Conservation (phyloP, 805 yeast genomes). For the Teunomyces funiuensis region DNA sequence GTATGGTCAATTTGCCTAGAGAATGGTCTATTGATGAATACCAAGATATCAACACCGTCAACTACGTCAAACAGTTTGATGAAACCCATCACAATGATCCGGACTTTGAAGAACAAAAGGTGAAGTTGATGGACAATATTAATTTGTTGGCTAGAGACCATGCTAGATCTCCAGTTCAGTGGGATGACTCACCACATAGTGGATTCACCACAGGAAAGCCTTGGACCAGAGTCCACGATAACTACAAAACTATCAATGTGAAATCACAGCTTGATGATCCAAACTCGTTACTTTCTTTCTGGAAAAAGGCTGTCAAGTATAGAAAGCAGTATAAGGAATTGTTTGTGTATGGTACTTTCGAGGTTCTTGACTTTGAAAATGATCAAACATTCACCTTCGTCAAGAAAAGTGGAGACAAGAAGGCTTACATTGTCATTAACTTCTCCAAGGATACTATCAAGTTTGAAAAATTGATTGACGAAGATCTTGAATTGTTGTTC, state of each 20-base stretch:
- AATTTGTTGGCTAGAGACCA: slow-evolving; percentile 50
- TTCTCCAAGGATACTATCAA: slow-evolving; percentile 17
- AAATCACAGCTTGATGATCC: slow-evolving; percentile 47
- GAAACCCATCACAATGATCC: slow-evolving; percentile 24
- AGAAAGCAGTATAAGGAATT: slow-evolving; percentile 47
- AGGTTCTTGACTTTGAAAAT: slow-evolving; percentile 44
- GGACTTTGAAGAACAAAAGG: slow-evolving; percentile 16
- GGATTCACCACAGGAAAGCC: slow-evolving; percentile 51
- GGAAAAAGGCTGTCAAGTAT: slow-evolving; percentile 39
- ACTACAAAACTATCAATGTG: slow-evolving; percentile 49
- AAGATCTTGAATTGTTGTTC: slow-evolving; percentile 11
- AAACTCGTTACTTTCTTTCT: slow-evolving; percentile 45
- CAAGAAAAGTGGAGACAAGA: slow-evolving; percentile 31
- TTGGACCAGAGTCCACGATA: slow-evolving; percentile 53
- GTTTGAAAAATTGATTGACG: slow-evolving; percentile 11
- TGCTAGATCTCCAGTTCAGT: slow-evolving; percentile 56
- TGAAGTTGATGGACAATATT: slow-evolving; percentile 30
- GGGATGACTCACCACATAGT: slow-evolving; percentile 44
- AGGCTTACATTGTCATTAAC: slow-evolving; percentile 24
- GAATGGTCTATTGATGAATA: slow-evolving; percentile 50
- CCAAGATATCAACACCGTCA: slow-evolving; percentile 48
- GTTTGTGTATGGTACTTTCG: slow-evolving; percentile 48
- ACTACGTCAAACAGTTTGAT: slow-evolving; percentile 36
- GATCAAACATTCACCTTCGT: slow-evolving; percentile 40
- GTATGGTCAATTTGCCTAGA: slow-evolving; percentile 49